These are phyloP conservation scores for Helianthus tuberosus DNA, from an alignment of 129 eudicot species.

Conservation along the genomic window DNA sequence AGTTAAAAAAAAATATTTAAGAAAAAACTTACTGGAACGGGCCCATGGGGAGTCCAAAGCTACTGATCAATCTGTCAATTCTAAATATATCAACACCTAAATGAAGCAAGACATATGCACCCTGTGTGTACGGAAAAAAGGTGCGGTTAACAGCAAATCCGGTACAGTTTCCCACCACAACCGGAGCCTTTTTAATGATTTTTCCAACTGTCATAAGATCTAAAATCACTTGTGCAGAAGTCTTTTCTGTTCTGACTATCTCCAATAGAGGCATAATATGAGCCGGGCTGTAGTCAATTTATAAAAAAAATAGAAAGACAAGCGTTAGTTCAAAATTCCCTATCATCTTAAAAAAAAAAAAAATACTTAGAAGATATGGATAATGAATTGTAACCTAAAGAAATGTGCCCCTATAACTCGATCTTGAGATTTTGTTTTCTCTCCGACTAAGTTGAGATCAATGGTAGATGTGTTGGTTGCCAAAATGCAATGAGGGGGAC, in stretches of 20 bases:
- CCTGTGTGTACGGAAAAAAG: slow-evolving; percentile 85
- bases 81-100: slow-evolving; percentile 92
- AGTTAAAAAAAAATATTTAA: background rate
- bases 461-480: slow-evolving; percentile 96
- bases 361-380: slow-evolving; percentile 4
- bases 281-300: slow-evolving; percentile 71
- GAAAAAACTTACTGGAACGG: slow-evolving; percentile 86
- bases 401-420: slow-evolving; percentile 95
- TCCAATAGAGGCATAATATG: slow-evolving; percentile 98
- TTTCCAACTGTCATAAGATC: slow-evolving; percentile 94
- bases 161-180: slow-evolving; percentile 93
- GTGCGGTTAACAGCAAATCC: slow-evolving; percentile 95
- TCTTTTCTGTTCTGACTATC: slow-evolving; percentile 83
- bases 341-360: background rate
- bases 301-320: background rate
- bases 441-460: slow-evolving; percentile 83
- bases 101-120: slow-evolving; percentile 76
- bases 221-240: slow-evolving; percentile 93
- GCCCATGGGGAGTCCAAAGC: slow-evolving; percentile 94
- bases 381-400: slow-evolving; percentile 66
- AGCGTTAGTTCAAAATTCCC: slow-evolving; percentile 15
- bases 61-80: slow-evolving; percentile 71
- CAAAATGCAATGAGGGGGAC: slow-evolving; percentile 93
- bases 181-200: slow-evolving; percentile 79
- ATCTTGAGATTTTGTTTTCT: slow-evolving; percentile 73